Conservation (phyloP, 2,329 filamentous ascomycete genomes). For the Magnaporthiopsis rhizophila region DNA sequence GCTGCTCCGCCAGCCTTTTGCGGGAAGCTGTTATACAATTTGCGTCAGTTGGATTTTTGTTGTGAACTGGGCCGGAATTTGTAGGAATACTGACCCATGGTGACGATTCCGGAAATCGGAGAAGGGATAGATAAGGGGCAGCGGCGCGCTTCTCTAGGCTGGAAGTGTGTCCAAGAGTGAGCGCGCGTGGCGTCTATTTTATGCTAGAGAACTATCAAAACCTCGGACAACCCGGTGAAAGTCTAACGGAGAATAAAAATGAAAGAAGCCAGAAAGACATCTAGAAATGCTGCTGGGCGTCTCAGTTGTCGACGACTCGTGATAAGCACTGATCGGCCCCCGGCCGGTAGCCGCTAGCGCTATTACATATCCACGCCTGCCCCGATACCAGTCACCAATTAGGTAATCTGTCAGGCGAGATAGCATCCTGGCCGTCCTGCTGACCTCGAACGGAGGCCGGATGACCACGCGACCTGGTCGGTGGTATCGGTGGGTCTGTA, state of each 20-base stretch:
- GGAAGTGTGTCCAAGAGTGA: not conserved
- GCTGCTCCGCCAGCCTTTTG: not conserved
- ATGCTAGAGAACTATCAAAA: not conserved
- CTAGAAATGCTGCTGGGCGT: not conserved
- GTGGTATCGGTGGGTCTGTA: not conserved
- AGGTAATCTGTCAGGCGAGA: not conserved
- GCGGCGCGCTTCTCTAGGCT: not conserved
- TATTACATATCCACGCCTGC: too few species aligned
- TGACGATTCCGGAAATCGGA: not conserved
- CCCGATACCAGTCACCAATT: not conserved
- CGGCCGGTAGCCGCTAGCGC: too few species aligned
- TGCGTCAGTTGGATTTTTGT: not conserved
- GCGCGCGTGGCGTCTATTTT: too few species aligned
- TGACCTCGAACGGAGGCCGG: not conserved
- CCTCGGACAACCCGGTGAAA: not conserved
- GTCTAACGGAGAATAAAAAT: not conserved
- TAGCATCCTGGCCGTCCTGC: not conserved
- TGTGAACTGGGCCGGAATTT: not conserved
- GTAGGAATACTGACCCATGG: not conserved
- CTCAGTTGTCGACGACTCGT: not conserved
- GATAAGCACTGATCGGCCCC: not conserved
- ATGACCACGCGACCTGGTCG: not conserved
- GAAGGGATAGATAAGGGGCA: not conserved
- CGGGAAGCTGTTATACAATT: not conserved
- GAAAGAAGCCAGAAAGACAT: not conserved